Base-by-base conservation (phyloP, 2,329 filamentous ascomycete species). In the Colletotrichum tropicicola region DNA sequence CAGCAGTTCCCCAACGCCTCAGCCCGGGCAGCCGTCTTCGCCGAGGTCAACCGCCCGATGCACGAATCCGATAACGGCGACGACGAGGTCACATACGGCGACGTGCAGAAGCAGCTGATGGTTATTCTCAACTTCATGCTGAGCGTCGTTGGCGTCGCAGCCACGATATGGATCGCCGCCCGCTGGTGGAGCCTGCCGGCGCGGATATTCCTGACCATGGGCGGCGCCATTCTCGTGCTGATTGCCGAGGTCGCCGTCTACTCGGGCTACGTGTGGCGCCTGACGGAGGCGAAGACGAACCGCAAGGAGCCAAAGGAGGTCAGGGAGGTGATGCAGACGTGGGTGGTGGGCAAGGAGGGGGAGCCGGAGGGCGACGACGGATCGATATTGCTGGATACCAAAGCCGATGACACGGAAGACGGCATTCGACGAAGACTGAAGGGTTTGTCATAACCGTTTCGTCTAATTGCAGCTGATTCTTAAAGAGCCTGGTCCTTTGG, bases 101-200 rank as follows among this genome's bases (percentile, higher is more conserved):
- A 96, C 65, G 83, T 96, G 1, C 91, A 95, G 74, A 85, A 92
- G n/a, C 93, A 96, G 72, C 80, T 96, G 60, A 89, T 92, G 43
- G 83, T 98, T 7, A 93, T 98, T 54, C 85, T 97, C 72, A 99
- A 98, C 76, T 93, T 98, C 53, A 80, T 98, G 39, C 84, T 97
- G 56, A 97, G 93, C 54, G 92, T 98, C 56, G 81, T 95, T 3
- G 92, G 94, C 45, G 92, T 91, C 53, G 91, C 89, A 3, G 89
- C 86, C 3, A 92, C 91, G 7, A 85, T 96, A 32, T 96, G 92
- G 92, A 84, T 94, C n/a, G 85, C 86, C 15, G 91, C 91, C 1
- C 83, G 89, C 53, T 92, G 91, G 85, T 95, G 92, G 92, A 90
- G 85, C 67, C 86, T 90, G 1, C 89, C 92, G 0, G 85, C 88